Percentiles rank a stretch among this genome's conserved stretches.
phyloP scores from a whole-genome alignment of 345 rosid genomes.

The Hirschfeldia incana region DNA sequence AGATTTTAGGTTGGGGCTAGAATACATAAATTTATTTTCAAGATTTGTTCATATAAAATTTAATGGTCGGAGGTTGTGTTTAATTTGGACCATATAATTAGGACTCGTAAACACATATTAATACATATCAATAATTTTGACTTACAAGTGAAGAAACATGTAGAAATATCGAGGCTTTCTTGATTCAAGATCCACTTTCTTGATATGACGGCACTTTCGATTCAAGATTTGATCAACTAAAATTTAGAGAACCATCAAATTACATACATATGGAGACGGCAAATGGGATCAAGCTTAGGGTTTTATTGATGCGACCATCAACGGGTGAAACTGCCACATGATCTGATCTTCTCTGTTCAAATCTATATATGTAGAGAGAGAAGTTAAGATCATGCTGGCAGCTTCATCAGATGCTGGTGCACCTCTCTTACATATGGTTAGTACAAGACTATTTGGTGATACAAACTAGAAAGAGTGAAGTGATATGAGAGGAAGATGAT shows the following conservation, averaged over 20 bases:
- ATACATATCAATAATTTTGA: background rate
- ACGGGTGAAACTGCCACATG: constrained; percentile 86
- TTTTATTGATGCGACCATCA: constrained; percentile 45
- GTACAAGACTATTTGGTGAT: background rate
- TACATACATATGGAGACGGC: background rate
- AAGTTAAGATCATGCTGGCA: constrained; percentile 40
- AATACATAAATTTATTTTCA: background rate
- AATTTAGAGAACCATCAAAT: background rate
- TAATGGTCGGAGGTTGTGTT: background rate
- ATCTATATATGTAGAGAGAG: constrained; percentile 13
- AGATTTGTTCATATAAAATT: background rate
- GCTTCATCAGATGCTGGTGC: constrained; percentile 37
- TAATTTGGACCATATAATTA: background rate
- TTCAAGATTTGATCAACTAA: background rate
- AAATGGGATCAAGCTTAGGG: constrained; percentile 20
- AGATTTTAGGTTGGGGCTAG: constrained; percentile 7
- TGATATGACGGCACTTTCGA: background rate
- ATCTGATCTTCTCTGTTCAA: constrained; percentile 55
- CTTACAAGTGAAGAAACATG: constrained; percentile 21
- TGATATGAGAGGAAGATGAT: background rate
- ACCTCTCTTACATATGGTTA: constrained; percentile 11
- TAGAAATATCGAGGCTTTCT: constrained; percentile 5
- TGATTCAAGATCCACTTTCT: constrained; percentile 15
- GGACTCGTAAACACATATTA: background rate
- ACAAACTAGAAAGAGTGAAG: constrained; percentile 24